Percentiles rank a stretch among this genome's conserved stretches.
phyloP scores from a whole-genome alignment of 2,329 filamentous ascomycete species.

The Cladosporium velox region DNA sequence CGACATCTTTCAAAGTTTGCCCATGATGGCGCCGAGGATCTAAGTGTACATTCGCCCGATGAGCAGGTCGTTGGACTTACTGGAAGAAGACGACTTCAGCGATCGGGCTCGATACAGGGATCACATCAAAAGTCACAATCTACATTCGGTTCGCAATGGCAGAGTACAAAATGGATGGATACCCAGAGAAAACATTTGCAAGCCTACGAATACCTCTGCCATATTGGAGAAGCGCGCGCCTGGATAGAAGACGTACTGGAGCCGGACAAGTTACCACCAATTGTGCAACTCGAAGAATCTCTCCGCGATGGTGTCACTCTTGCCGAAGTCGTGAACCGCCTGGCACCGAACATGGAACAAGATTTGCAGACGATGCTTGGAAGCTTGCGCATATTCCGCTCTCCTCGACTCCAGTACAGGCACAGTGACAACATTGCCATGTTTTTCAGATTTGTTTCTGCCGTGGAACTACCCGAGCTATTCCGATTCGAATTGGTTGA shows the following conservation, averaged over 20 bases:
- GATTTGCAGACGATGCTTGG: conserved; percentile 35
- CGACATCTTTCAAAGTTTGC: conserved; percentile 80
- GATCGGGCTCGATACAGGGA: conserved; percentile 56
- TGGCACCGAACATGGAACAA: conserved; percentile 73
- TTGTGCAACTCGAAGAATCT: conserved; percentile 90
- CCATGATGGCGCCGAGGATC: conserved; percentile 74
- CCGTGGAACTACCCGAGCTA: conserved; percentile 88
- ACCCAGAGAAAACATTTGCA: conserved; percentile 94
- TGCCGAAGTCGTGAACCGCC: conserved; percentile 87
- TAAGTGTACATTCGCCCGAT: conserved; percentile 72
- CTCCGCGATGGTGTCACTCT: conserved; percentile 90
- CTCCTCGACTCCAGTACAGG: conserved; percentile 83
- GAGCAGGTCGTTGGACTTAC: conserved; percentile 87
- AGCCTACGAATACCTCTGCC: conserved; percentile 97
- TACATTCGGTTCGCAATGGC: conserved; percentile 37
- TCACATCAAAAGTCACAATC: conserved; percentile 51
- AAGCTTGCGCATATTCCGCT: conserved; percentile 72
- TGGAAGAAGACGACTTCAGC: conserved; percentile 79
- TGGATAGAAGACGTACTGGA: conserved; percentile 92
- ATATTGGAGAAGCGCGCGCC: conserved; percentile 97
- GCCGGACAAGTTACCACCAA: conserved; percentile 80
- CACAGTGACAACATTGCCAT: conserved; percentile 98
- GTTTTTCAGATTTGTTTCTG: conserved; percentile 91
- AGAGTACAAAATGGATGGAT: conserved; percentile 98
- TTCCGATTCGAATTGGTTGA: conserved; percentile 98